Conservation (phyloP, 176 grass and related monocot genomes). For the Lolium perenne region DNA sequence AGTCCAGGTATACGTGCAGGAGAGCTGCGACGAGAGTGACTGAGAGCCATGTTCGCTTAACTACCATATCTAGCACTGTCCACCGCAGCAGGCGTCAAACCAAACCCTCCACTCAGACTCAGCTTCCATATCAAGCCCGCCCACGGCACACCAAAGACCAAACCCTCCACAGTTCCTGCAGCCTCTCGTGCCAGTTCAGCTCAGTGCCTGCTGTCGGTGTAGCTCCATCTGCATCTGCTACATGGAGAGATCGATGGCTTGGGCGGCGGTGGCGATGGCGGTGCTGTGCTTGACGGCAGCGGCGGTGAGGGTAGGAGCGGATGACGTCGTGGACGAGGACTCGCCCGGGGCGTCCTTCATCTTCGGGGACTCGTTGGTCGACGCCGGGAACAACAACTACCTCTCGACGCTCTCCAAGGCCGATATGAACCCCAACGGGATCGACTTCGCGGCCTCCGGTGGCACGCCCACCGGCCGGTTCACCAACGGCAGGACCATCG, state of each 20-base stretch:
- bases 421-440: conserved; percentile 85
- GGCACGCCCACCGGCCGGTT: conserved; percentile 84
- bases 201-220: not conserved
- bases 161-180: not conserved
- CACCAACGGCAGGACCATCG: conserved; percentile 95
- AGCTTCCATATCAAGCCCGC: conserved; percentile 13
- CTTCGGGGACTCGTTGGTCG: conserved; percentile 93
- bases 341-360: conserved; percentile 73
- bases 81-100: conserved; percentile 36
- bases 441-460: conserved; percentile 88
- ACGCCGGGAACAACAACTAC: conserved; percentile 98
- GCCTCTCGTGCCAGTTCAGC: not conserved
- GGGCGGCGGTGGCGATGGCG: not conserved
- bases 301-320: not conserved
- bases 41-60: conserved; percentile 36
- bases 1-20: not conserved
- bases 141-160: conserved; percentile 16
- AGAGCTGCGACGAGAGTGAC: not conserved
- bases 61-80: conserved; percentile 40
- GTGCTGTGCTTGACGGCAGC: conserved; percentile 32
- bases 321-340: conserved; percentile 33
- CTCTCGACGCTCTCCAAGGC: conserved; percentile 76
- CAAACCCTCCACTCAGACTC: conserved; percentile 13
- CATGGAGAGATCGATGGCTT: conserved; percentile 8
- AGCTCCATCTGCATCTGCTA: too few species aligned